Percentiles rank a stretch among this genome's conserved stretches.
These are phyloP conservation scores for Coniochaeta sp. DNA, from an alignment of 2,329 filamentous ascomycete species.

Conservation along the genomic window DNA sequence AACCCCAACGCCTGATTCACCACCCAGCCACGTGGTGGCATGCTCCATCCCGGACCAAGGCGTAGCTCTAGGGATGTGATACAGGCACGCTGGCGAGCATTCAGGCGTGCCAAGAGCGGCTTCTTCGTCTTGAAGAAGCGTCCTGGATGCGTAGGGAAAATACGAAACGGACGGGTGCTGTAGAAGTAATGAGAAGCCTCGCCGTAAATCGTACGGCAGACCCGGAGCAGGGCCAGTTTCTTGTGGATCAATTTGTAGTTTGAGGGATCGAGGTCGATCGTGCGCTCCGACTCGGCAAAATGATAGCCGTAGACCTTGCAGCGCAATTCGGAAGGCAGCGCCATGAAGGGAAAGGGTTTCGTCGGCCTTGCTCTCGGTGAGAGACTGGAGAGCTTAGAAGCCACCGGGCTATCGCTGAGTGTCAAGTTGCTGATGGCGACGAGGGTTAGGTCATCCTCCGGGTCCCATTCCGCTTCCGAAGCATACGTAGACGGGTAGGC, in stretches of 20 bases:
- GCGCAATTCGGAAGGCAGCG: slow-evolving; percentile 62
- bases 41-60: slow-evolving; percentile 65
- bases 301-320: slow-evolving; percentile 60
- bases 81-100: slow-evolving; percentile 47
- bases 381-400: slow-evolving; percentile 9
- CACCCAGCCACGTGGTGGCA: slow-evolving; percentile 63
- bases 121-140: slow-evolving; percentile 67
- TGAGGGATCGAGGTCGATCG: slow-evolving; percentile 59
- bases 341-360: slow-evolving; percentile 56
- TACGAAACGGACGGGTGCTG: slow-evolving; percentile 50
- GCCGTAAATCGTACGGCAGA: slow-evolving; percentile 50
- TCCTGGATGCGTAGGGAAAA: slow-evolving; percentile 59
- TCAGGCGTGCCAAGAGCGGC: slow-evolving; percentile 61
- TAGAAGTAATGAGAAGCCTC: slow-evolving; percentile 63
- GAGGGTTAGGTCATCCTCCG: slow-evolving; percentile 31
- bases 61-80: slow-evolving; percentile 62
- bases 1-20: slow-evolving; percentile 59
- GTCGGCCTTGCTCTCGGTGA: slow-evolving; percentile 12
- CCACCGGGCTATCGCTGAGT: slow-evolving; percentile 23
- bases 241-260: slow-evolving; percentile 57
- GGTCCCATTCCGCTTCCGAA: slow-evolving; percentile 29
- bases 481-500: slow-evolving; percentile 26
- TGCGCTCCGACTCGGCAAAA: slow-evolving; percentile 43
- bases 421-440: slow-evolving; percentile 35
- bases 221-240: slow-evolving; percentile 52